Base-by-base conservation (phyloP, 352 stramenopile genomes). In the Elongisporangium prolatum region DNA sequence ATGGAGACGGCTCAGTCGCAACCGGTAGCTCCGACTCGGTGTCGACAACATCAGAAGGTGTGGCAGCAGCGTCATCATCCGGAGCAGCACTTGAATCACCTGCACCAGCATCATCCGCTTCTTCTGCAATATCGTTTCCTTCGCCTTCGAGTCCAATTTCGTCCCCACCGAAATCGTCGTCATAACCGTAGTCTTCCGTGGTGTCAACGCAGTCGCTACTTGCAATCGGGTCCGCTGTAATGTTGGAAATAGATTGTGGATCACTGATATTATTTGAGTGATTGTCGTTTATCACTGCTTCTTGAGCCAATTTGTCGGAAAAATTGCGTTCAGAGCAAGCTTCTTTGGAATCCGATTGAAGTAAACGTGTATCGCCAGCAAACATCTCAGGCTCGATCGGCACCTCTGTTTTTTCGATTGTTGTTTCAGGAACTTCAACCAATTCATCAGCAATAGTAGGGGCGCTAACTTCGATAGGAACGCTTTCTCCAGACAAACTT, bases 291-390 rank as follows among this genome's bases (percentile, higher is more conserved):
- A 20, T 6, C 40, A 17, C 49, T 34, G 38, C 48, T 47, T 68
- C 64, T 22, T 56, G 38, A 48, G n/a, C 48, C 17, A 21, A 50
- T n/a, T 70, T 52, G 9, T 70, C 56, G 10, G 72, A 72, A 49
- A 52, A 58, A 2, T 73, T 62, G n/a, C 68, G 28, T 59, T 62
- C 18, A 49, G 40, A 49, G 37, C 56, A 54, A 65, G 14, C 4
- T 17, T 9, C 34, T 68, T 62, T 21, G 47, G 24, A 34, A 7
- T 55, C 20, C 14, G 28, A 2, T 40, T 40, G 5, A 40, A 40
- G 5, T 13, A 40, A 40, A 40, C 2, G 1, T 40, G 8, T 40
- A 40, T 40, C 28, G 9, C 28, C 28, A 40, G 9, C 1, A 40
- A 6, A 14, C 28, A 40, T 40, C 1, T 40, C 28, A 40, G 4